phyloP scores from a whole-genome alignment of 23 red algal genomes.

The Gracilaria vermiculophylla region DNA sequence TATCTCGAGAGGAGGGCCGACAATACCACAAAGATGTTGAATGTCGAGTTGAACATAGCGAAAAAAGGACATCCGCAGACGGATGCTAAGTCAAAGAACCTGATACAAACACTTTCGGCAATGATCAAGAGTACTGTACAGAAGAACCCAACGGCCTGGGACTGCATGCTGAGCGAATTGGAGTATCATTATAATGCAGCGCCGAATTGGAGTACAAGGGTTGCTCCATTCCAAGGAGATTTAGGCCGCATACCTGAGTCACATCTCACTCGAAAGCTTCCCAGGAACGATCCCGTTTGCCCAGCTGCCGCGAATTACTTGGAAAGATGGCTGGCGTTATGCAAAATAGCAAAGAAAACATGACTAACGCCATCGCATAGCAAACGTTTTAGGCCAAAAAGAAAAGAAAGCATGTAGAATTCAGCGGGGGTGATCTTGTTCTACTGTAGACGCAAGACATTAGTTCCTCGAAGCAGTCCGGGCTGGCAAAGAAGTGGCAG shows the following conservation, averaged over 20 bases:
- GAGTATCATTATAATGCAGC: slow-evolving; percentile 18
- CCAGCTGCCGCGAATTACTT: not conserved
- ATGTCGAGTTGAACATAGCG: slow-evolving; percentile 25
- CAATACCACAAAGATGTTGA: not conserved
- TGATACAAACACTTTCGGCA: slow-evolving; percentile 10
- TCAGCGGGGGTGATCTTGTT: slow-evolving; percentile 3
- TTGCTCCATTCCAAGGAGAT: slow-evolving; percentile 34
- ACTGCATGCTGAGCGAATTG: not conserved
- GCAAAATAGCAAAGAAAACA: not conserved
- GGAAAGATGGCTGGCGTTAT: not conserved
- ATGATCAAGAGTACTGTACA: slow-evolving; percentile 14
- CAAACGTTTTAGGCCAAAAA: slow-evolving; percentile 28
- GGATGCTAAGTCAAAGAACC: slow-evolving; percentile 5
- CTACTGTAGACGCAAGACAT: not conserved
- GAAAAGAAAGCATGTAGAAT: not conserved
- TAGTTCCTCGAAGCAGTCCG: not conserved
- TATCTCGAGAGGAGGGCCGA: too few species aligned
- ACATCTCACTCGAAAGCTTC: not conserved
- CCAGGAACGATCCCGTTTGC: not conserved
- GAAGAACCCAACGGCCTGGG: slow-evolving; percentile 4
- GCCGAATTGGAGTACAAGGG: not conserved
- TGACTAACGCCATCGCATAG: not conserved
- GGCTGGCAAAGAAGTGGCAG: slow-evolving; percentile 19
- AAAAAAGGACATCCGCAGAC: slow-evolving; percentile 29
- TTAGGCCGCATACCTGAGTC: not conserved